Evolutionary conservation across 1,284 basidiomycete species (phyloP).

Genomic region (Cryptococcus floricola): DNA sequence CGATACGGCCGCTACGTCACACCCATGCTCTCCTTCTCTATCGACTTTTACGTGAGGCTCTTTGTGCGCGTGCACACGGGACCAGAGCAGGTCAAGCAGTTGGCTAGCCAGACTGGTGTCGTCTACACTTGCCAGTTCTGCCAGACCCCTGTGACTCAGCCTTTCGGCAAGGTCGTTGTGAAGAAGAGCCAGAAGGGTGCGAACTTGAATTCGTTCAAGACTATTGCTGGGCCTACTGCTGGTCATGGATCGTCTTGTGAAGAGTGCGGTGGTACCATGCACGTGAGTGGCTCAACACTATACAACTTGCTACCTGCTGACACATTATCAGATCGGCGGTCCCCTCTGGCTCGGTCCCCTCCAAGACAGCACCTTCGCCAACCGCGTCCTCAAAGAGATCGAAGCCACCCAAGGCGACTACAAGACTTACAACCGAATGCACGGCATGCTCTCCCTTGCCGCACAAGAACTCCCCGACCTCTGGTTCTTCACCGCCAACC

Average conservation of each 20-base stretch:
- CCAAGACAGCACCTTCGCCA: conserved; percentile 72
- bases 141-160: conserved; percentile 72
- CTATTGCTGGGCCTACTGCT: conserved; percentile 62
- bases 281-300: conserved; percentile 53
- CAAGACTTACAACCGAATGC: conserved; percentile 78
- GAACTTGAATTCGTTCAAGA: conserved; percentile 64
- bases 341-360: conserved; percentile 95
- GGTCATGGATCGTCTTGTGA: conserved; percentile 58
- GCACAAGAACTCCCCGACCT: conserved; percentile 74
- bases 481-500: conserved; percentile 90
- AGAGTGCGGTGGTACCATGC: conserved; percentile 72
- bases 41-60: conserved; percentile 95
- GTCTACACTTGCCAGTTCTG: conserved; percentile 80
- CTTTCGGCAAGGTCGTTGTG: conserved; percentile 66
- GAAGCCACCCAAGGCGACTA: conserved; percentile 59
- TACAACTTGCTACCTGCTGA: neutral
- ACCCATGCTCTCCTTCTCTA: conserved; percentile 87
- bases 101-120: conserved; percentile 58
- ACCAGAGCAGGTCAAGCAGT: conserved; percentile 82
- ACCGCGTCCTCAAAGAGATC: conserved; percentile 70
- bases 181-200: conserved; percentile 55
- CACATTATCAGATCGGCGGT: conserved; percentile 65
- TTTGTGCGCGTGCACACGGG: conserved; percentile 77
- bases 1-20: conserved; percentile 89
- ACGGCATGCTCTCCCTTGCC: conserved; percentile 90